These are phyloP conservation scores for Euphorbia peplus DNA, from an alignment of 345 rosid genomes.

Conservation along the genomic window DNA sequence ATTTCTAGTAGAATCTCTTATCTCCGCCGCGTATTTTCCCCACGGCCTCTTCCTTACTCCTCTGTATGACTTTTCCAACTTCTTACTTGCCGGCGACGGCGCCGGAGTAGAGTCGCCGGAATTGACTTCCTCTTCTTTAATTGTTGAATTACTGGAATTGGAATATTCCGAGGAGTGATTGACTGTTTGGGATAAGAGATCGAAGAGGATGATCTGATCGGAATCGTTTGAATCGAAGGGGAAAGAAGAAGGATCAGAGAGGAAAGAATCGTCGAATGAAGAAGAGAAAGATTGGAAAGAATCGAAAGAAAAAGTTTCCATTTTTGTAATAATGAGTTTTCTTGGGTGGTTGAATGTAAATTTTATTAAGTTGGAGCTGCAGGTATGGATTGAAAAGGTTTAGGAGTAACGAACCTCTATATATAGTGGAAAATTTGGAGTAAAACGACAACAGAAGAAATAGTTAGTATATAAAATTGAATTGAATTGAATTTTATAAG, in stretches of 20 bases:
- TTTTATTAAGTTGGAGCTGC: too few species aligned
- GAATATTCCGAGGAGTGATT: constrained; percentile 38
- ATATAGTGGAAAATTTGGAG: constrained; percentile 1
- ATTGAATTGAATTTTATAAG: too few species aligned
- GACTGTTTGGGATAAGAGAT: constrained; percentile 32
- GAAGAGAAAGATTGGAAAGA: constrained; percentile 32
- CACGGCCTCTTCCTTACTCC: constrained; percentile 51
- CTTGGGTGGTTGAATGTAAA: too few species aligned
- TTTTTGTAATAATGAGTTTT: neutral
- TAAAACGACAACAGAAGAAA: neutral
- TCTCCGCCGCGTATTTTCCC: constrained; percentile 56
- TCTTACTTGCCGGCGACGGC: neutral
- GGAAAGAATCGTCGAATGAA: constrained; percentile 30
- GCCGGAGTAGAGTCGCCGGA: constrained; percentile 7
- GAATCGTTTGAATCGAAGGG: constrained; percentile 39
- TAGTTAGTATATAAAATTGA: too few species aligned
- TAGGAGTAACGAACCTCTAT: constrained; percentile 8
- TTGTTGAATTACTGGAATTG: constrained; percentile 4
- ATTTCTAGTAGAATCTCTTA: constrained; percentile 41
- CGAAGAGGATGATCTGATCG: constrained; percentile 38
- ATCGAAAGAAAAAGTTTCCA: constrained; percentile 34
- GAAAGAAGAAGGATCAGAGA: constrained; percentile 31
- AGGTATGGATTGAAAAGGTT: neutral
- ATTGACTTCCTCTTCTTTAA: constrained; percentile 34
- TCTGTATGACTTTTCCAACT: constrained; percentile 33